Base-by-base conservation (phyloP, 768 basidiomycete species). In the Imleria badia region DNA sequence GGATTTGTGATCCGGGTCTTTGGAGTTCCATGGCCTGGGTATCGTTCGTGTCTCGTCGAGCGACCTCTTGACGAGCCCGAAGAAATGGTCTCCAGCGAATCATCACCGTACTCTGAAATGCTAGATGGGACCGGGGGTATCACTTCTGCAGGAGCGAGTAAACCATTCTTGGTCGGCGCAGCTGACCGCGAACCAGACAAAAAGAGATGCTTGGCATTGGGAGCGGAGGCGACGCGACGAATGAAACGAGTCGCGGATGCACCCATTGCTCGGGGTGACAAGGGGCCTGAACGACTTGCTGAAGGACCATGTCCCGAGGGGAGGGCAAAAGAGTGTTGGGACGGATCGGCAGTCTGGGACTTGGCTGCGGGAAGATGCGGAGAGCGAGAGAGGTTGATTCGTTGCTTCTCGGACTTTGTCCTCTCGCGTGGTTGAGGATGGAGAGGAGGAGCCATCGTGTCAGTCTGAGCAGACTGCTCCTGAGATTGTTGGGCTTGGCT, bases 171-270 rank as follows among this genome's bases (percentile, higher is more conserved):
- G 29, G 85, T 87, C 2, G 82, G 83, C 1, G 80, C 76, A 5
- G 79, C 65, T 19, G 82, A 81, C 23, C 84, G 81, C 40, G 83
- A 78, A 51, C 81, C 74, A 42, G 83, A 73, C 36, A 78, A 76
- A 70, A 98, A 94, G 30, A 99, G 78, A 29, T 87, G 89, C 69
- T 98, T 98, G 33, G 94, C 89, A 67, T 98, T 99, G 3, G 96
- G 96, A 3, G 97, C 95, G 10, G 94, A 97, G 5, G 95, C 94
- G 44, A 98, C 96, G 45, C 96, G 86, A 48, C 96, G 87, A 30
- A 98, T 86, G 75, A 98, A 94, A 34, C 95, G 87, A 45, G 90
- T 83, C 10, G 92, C 89, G 0, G 85, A 84, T 15, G 85, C 85
- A 47, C 85, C 78, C 73, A 91, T 81, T 20, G 81, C 78, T 64